phyloP scores from a whole-genome alignment of 2,329 filamentous ascomycete genomes.

The Pestalotiopsis sp. region DNA sequence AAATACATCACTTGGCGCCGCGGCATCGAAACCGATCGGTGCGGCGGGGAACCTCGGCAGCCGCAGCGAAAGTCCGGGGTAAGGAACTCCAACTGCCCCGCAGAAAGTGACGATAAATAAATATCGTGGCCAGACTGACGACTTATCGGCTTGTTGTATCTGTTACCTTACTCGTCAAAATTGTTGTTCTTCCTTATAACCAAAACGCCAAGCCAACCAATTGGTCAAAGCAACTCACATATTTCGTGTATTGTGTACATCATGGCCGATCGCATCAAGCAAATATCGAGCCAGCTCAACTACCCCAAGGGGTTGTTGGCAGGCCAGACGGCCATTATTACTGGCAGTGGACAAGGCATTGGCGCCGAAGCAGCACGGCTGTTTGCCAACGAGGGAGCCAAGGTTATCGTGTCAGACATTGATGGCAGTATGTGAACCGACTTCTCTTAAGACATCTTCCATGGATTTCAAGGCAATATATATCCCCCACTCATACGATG shows the following conservation, averaged over 20 bases:
- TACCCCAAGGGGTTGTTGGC: conserved; percentile 78
- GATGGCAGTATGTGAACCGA: conserved; percentile 59
- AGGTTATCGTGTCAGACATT: conserved; percentile 82
- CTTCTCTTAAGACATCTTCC: neutral
- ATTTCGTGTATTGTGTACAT: neutral
- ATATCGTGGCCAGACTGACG: neutral
- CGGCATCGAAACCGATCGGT: neutral
- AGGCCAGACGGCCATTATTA: conserved; percentile 85
- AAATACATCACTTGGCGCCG: neutral
- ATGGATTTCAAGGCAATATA: neutral
- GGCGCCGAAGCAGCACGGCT: conserved; percentile 81
- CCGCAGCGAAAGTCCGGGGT: conserved; percentile 6
- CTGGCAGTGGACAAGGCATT: conserved; percentile 84
- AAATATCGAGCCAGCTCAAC: conserved; percentile 79
- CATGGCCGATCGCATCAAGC: conserved; percentile 64
- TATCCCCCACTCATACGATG: neutral
- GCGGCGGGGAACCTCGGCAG: conserved; percentile 14
- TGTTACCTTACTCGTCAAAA: neutral
- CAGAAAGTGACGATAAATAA: conserved; percentile 1
- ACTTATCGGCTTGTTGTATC: neutral
- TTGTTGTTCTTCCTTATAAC: neutral
- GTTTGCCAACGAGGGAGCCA: conserved; percentile 87
- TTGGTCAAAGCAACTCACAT: neutral
- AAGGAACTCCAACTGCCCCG: conserved; percentile 8
- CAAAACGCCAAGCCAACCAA: neutral